Conservation (phyloP, 148 eudicot genomes). For the Rhododendron ovatum region DNA sequence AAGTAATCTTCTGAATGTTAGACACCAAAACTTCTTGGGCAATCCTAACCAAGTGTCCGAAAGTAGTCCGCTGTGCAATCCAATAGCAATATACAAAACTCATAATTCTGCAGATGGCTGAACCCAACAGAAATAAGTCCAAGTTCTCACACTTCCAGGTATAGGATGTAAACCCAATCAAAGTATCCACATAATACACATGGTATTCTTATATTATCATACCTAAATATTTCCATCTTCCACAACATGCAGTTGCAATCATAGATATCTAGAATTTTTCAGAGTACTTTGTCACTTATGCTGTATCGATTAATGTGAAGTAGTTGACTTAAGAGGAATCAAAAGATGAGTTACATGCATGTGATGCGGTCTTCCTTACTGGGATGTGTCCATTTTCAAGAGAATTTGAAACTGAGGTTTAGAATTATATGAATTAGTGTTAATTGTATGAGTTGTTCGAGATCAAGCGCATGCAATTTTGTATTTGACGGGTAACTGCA, state of each 20-base stretch:
- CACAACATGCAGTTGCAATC: neutral
- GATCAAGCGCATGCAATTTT: neutral
- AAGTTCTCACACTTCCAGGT: neutral
- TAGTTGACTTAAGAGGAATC: neutral
- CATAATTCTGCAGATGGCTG: neutral
- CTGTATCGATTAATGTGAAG: neutral
- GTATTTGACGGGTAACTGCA: neutral
- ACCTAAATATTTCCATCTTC: neutral
- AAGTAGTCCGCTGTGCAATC: neutral
- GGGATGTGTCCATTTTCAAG: neutral
- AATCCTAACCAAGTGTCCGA: neutral
- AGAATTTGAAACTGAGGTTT: neutral
- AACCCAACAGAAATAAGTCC: neutral
- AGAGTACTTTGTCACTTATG: neutral
- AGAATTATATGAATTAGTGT: neutral
- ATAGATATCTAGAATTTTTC: neutral
- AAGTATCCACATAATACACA: neutral
- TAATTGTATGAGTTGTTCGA: neutral
- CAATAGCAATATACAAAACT: too few relatives aligned
- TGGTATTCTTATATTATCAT: neutral
- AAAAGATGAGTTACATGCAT: neutral
- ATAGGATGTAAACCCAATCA: neutral
- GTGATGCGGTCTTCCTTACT: neutral
- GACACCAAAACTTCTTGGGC: neutral
- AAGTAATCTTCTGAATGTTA: neutral